Base-by-base conservation (phyloP, 768 basidiomycete genomes). In the Ephemerocybe angulata region DNA sequence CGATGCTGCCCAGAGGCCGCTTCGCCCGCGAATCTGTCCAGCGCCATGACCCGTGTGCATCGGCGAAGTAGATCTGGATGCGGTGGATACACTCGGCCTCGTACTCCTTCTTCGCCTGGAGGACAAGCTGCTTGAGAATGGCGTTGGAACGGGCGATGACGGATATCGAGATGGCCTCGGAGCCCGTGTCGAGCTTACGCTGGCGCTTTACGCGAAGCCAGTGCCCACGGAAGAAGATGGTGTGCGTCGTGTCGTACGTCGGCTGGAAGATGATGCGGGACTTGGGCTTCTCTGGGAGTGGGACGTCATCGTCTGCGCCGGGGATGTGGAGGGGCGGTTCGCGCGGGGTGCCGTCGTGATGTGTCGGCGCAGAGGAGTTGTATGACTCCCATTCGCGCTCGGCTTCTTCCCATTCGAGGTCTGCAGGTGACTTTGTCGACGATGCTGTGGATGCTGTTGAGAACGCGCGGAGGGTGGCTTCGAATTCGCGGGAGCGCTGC, bases 41-140 rank as follows among this genome's bases (percentile, higher is more conserved):
- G 33, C 90, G 78, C 92, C 92, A 94, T 47, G 83, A 84, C 29
- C 90, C 90, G 67, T 91, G 88, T 4, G 86, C 86, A 68, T 93
- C 92, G 15, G 91, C 90, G 65, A 92, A 91, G 66, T 91, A 93
- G 30, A 94, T 90, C 67, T 91, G 89, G 58, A 94, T 90, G 40
- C 89, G 82, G 63, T 92, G 88, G 38, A 92, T 81, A 30, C 88
- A 86, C 63, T 93, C 90, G 0, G 90, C 88, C 68, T 93, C 89
- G 66, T 93, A 93, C 63, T 89, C 87, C 63, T 82, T 83, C 76
- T 93, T 93, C n/a, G 91, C 91, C 62, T 91, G 87, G 22, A 92
- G 81, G 40, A 94, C 88, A 58, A 94, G 86, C 70, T 92, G 87
- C 71, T 93, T 93, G 65, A 93, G 81, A 61, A 93, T 87, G 35